A percentile compares a stretch with the other conserved stretches of the same genome.
Evolutionary conservation across 495 filamentous ascomycete species (phyloP).

Genomic region (Neurospora pannonica): DNA sequence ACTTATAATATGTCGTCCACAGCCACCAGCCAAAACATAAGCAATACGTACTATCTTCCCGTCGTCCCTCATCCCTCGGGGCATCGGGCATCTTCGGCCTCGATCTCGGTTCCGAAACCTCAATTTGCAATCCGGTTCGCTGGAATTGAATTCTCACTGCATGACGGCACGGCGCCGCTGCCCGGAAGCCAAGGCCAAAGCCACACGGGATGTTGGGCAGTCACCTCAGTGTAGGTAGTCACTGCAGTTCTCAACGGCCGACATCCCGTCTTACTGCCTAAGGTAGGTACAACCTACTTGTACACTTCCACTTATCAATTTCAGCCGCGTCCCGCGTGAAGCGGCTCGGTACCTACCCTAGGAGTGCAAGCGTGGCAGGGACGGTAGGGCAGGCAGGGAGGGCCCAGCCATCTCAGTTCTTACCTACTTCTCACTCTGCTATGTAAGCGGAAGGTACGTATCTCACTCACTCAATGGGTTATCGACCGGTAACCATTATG

Average conservation of each 20-base stretch:
- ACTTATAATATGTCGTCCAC: neutral
- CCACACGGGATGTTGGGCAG: neutral
- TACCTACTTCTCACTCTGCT: neutral
- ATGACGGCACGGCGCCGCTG: neutral
- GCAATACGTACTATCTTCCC: neutral
- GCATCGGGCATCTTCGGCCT: neutral
- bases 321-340: neutral
- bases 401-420: neutral
- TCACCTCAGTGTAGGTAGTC: too few species aligned
- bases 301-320: neutral
- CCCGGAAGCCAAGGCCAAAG: neutral
- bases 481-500: too few species aligned
- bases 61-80: neutral
- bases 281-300: too few species aligned
- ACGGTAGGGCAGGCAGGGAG: neutral
- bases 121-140: neutral
- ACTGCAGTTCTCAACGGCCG: neutral
- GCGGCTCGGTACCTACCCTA: neutral
- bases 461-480: neutral
- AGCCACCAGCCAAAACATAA: too few species aligned
- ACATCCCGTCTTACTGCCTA: neutral
- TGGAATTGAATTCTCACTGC: neutral
- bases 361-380: neutral
- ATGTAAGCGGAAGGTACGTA: neutral
- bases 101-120: neutral